Evolutionary conservation across 2,329 filamentous ascomycete species (phyloP), one percentile per base, ranked within the genome.

Genomic region (Colletotrichum kahawae): DNA sequence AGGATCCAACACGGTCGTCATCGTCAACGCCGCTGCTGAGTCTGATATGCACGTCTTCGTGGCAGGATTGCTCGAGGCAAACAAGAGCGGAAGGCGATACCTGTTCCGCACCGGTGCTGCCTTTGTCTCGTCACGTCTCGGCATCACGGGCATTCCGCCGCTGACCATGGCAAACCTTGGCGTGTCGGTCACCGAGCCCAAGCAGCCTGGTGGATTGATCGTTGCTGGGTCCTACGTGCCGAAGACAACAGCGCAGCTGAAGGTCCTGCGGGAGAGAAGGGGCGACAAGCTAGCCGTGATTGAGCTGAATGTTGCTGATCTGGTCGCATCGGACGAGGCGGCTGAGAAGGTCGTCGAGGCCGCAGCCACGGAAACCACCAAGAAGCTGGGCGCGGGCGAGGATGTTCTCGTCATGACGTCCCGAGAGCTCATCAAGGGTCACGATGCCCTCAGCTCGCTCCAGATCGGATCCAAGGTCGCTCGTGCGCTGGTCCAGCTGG

Each of bases 371-470:
- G 75, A 86, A 56, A 65, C 74, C 3, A 65, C 63, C 6, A 48
- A 27, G 18, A 76, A 65, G 27, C 84, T 92, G 8, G 77, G 79
- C 3, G 77, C 82, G 3, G 89, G 89, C 0, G 83, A 86, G 48
- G 90, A 92, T 65, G 89, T 91, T 1, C 82, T 92, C 0, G 82
- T 92, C 38, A 92, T 92, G 90, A 92, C 91, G 1, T 90, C 88
- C 48, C 85, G 90, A 1, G 85, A 87, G 43, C 81, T 92, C 0
- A 83, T 92, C 18, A 77, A 71, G 62, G 75, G 74, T 0, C 79
- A 79, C 0, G 88, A 92, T 75, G 89, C 88, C 38, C 81, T 85
- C 3, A 86, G 86, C 16, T 90, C 87, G 59, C 80, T 92, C 13
- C 85, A 88, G n/a, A 91, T 92, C 69, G 90, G 90, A 1, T 84